Percentiles rank a stretch among this genome's conserved stretches.
phyloP scores from a whole-genome alignment of 495 filamentous ascomycete species.

The Friedmanniomyces simplex region DNA sequence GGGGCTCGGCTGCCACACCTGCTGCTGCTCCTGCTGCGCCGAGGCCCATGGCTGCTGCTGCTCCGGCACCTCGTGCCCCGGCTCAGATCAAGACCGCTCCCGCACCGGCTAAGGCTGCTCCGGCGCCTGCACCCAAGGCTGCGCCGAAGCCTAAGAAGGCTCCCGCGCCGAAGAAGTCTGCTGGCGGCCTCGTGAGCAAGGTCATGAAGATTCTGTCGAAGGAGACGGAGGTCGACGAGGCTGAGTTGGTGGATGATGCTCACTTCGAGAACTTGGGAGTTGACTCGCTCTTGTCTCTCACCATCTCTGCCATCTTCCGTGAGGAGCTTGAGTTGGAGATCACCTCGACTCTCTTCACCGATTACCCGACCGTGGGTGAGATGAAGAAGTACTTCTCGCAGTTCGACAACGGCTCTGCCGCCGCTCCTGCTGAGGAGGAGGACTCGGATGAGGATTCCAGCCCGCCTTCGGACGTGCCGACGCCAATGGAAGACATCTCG shows the following conservation, averaged over 20 bases:
- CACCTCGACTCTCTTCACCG: slow-evolving; percentile 35
- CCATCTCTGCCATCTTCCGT: slow-evolving; percentile 37
- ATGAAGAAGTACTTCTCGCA: slow-evolving; percentile 39
- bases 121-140: slow-evolving; percentile 16
- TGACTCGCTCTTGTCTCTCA: slow-evolving; percentile 35
- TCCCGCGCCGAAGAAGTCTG: slow-evolving; percentile 17
- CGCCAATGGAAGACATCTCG: slow-evolving; percentile 27
- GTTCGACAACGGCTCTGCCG: slow-evolving; percentile 30
- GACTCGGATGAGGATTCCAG: slow-evolving; percentile 28
- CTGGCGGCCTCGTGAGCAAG: slow-evolving; percentile 27
- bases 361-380: slow-evolving; percentile 34
- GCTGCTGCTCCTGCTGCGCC: slow-evolving; percentile 12
- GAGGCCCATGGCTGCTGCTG: slow-evolving; percentile 5
- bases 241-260: slow-evolving; percentile 35
- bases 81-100: slow-evolving; percentile 10
- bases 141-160: slow-evolving; percentile 23
- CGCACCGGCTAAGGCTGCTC: slow-evolving; percentile 10
- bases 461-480: slow-evolving; percentile 24
- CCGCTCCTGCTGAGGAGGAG: slow-evolving; percentile 21
- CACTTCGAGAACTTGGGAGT: slow-evolving; percentile 38
- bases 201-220: slow-evolving; percentile 37
- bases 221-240: slow-evolving; percentile 35
- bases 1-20: slow-evolving; percentile 19
- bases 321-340: slow-evolving; percentile 38
- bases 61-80: not conserved